Base-by-base conservation (phyloP, 2,329 filamentous ascomycete species). In the Cladophialophora carrionii region DNA sequence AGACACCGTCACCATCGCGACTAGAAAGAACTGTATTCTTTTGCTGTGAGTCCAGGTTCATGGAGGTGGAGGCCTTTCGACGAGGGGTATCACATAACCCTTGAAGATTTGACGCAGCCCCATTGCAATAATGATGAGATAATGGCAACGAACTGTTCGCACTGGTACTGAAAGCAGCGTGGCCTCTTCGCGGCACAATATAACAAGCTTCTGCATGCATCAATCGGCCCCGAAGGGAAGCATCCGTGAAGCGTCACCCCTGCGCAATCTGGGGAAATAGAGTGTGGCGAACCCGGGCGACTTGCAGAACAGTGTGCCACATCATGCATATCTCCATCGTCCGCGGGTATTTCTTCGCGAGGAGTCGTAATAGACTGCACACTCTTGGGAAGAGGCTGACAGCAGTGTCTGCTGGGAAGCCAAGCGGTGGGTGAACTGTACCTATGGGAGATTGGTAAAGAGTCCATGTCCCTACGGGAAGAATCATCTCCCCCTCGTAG, bases 1-100 rank as follows among this genome's bases (percentile, higher is more conserved):
- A 64, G 68, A 53, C 63, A 58, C 48, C 68, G 54, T 53, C 65
- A 66, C 51, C 67, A 56, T 49, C 60, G 63, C 60, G 43, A 60
- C 5, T 22, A 24, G 24, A 17, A 54, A 8, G 14, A 20, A 24
- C 8, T 14, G 3, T 57, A 34, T 37, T n/a, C 20, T 1, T n/a
- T 20, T 34, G 14, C n/a, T 32, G 17, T 14, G n/a, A 31, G 6
- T 31, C 10, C n/a, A 49, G 20, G 26, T 31, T 55, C 12, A 53
- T 17, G 52, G 22, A 22, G 24, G 17, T 8, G 48, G 4, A 51
- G 24, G 48, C 20, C n/a, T 62, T 17, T 62, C 46, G 20, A 57
- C 34, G 54, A 43, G 32, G 10, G 32, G 41, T n/a, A 26, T 46
- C n/a, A 43, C 26, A 10, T 14, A 29, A 4, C 41, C 43, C 22